Evolutionary conservation across 306 rosid genomes (phyloP).

Genomic region (Hippophae tibetana): DNA sequence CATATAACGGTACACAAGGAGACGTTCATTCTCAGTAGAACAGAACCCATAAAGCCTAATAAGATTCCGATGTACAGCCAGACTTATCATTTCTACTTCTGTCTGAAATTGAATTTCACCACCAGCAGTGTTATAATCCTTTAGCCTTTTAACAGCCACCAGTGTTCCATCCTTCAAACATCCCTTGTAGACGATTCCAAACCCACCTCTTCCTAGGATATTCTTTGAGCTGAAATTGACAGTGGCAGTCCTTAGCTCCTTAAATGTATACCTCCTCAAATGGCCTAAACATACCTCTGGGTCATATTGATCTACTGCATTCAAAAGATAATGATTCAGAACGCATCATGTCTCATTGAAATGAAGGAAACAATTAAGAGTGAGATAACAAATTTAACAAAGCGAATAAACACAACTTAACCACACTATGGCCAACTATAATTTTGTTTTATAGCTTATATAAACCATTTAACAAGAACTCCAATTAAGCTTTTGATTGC

Average conservation of each 20-base stretch:
- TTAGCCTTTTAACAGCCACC: slow-evolving; percentile 89
- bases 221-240: slow-evolving; percentile 94
- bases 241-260: slow-evolving; percentile 94
- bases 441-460: too few species aligned
- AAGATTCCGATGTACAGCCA: slow-evolving; percentile 93
- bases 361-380: too few species aligned
- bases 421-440: too few species aligned
- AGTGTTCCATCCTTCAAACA: slow-evolving; percentile 71
- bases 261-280: slow-evolving; percentile 76
- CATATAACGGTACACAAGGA: slow-evolving; percentile 94
- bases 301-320: slow-evolving; percentile 77
- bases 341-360: slow-evolving; percentile 6
- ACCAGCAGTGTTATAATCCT: slow-evolving; percentile 82
- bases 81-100: slow-evolving; percentile 94
- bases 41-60: slow-evolving; percentile 87
- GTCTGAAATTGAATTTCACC: slow-evolving; percentile 99
- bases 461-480: too few species aligned
- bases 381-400: not conserved
- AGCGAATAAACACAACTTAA: not conserved
- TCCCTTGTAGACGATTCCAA: slow-evolving; percentile 94
- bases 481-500: too few species aligned
- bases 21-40: slow-evolving; percentile 85
- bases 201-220: slow-evolving; percentile 93
- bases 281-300: slow-evolving; percentile 96
- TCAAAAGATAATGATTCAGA: slow-evolving; percentile 13